Conservation (phyloP, 1,284 basidiomycete genomes). For the Afroboletus lepidellus region DNA sequence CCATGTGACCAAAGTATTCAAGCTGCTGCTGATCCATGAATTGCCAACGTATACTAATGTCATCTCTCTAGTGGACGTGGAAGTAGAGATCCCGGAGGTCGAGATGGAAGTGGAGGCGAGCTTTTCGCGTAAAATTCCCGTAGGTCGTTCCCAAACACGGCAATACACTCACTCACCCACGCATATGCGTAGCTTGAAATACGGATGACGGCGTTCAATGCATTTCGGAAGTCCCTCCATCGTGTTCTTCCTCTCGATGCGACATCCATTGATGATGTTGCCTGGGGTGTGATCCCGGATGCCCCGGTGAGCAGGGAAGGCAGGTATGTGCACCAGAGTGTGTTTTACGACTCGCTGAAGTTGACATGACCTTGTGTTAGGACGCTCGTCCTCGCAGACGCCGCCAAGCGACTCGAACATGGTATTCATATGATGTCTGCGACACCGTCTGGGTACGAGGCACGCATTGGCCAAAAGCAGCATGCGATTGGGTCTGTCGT, state of each 20-base stretch:
- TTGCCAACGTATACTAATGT: not conserved
- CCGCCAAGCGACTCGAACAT: conserved; percentile 28
- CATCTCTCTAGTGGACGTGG: conserved; percentile 7
- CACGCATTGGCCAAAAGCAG: conserved; percentile 7
- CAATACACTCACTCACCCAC: not conserved
- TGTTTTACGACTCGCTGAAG: not conserved
- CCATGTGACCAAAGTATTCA: conserved; percentile 11
- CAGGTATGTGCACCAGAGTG: conserved; percentile 16
- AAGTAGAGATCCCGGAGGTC: conserved; percentile 40
- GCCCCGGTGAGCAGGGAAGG: conserved; percentile 16
- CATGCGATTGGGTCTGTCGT: conserved; percentile 13
- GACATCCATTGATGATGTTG: not conserved
- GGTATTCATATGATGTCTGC: conserved; percentile 32
- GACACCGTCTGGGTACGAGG: conserved; percentile 26
- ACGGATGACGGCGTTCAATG: conserved; percentile 33
- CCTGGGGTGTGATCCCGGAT: conserved; percentile 11
- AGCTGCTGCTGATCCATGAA: too few species aligned
- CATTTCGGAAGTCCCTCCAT: conserved; percentile 37
- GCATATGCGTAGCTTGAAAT: conserved; percentile 26
- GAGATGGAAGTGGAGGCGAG: conserved; percentile 35
- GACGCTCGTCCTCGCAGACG: conserved; percentile 22
- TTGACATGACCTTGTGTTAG: conserved; percentile 6
- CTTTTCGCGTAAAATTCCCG: conserved; percentile 47
- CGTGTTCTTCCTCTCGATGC: conserved; percentile 30
- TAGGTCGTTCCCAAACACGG: conserved; percentile 31